Evolutionary conservation across 441 rosid genomes (phyloP), one percentile per base, ranked within the genome.

Genomic region (Melastoma candidum): DNA sequence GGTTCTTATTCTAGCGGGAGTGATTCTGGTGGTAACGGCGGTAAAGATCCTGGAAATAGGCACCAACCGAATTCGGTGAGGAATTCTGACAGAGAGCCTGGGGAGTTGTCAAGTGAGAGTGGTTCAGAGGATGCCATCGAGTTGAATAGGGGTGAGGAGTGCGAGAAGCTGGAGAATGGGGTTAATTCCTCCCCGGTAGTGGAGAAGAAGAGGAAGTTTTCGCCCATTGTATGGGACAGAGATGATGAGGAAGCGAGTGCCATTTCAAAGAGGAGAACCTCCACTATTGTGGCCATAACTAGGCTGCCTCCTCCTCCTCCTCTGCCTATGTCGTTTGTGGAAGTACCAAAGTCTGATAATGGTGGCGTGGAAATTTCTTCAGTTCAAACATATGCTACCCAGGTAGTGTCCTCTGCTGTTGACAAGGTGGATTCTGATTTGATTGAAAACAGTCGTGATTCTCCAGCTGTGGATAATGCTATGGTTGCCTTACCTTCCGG

Each of bases 61-160:
- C 67, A 60, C 46, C 58, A 69, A 24, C 76, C 67, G 41, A 51
- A 77, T 51, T 53, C 77, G 9, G 76, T 43, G 59, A 81, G 62
- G 77, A 66, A 70, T n/a, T 54, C 70, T 43, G 97, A 93, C 68
- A 84, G 68, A 77, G 99, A 93, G 77, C 97, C 99, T 2, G 99
- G 99, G 60, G 99, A 93, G 72, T 71, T 93, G 71, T 93, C 97
- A 14, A 93, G 99, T 65, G 99, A 93, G 72, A 93, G 97, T 74
- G 99, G 95, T 25, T 89, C 96, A 12, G 99, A 89, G 49, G 97
- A 89, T 56, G 87, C 77, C 2, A 47, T 64, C 1, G 88, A 88
- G 57, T 78, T 78, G 26, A 84, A 67, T 50, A 56, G 58, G 62
- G 77, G 51, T 46, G 75, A 78, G 63, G 78, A 50, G 61, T 63